Evolutionary conservation across 2,329 filamentous ascomycete species (phyloP), one percentile per base, ranked within the genome.

Genomic region (Aspergillus fijiensis): DNA sequence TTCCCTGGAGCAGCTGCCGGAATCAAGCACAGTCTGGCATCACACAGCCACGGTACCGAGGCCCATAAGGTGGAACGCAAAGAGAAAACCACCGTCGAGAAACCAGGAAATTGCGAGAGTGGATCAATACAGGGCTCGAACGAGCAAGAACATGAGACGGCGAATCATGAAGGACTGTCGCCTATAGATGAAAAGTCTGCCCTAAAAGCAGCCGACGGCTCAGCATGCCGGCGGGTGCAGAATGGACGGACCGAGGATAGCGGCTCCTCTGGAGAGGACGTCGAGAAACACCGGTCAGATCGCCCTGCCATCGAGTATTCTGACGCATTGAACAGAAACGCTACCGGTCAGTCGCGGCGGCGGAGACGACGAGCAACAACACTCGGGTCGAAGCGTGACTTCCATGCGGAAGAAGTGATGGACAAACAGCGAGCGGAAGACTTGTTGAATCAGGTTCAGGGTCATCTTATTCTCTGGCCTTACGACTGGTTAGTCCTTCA

Each of bases 381-480:
- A 1, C 74, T 79, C 57, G 75, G 77, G 48, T 80, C 78, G n/a
- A 76, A 76, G 64, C 71, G 77, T 23, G 79, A 81, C 23, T 80
- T 81, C 64, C 77, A 75, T 63, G 79, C 84, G 14, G 93, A 96
- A 63, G 92, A 96, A 55, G 80, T 97, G 65, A 82, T 97, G 56
- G 83, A 85, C 29, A 86, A 85, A 57, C 83, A 84, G 5, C 91
- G 96, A 66, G 91, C 92, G 1, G 93, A 96, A 73, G 89, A 91
- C 67, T 77, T 98, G 66, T 80, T 97, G 66, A 85, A 86, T 64
- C 79, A 95, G 79, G 85, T 95, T 27, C 94, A 98, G 75, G 95
- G 95, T 1, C 88, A 93, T 73, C 76, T 99, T 55, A 93, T 99
- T 27, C 81, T 91, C 64, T 99, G 96, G 81, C 95, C 95, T 5